phyloP scores from a whole-genome alignment of 164 flowering plant genomes.

The Tetracentron sinense region DNA sequence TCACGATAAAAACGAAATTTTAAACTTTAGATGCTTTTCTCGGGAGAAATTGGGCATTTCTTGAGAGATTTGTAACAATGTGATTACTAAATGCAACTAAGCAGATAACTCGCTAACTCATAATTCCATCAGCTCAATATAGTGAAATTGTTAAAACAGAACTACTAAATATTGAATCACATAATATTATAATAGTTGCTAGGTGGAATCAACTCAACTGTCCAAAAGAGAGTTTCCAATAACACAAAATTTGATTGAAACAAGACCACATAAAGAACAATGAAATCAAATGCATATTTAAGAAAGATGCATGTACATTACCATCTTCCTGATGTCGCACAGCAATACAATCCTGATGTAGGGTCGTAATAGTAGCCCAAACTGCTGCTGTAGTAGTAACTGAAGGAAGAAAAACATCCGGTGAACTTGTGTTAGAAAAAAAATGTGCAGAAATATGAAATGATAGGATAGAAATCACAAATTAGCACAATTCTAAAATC shows the following conservation, averaged over 20 bases:
- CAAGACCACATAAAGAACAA: background rate
- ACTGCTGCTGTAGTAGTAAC: constrained; percentile 92
- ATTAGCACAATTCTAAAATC: background rate
- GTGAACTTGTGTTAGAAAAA: background rate
- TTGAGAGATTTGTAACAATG: no score
- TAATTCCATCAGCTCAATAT: no score
- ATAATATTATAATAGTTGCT: no score
- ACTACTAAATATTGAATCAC: no score
- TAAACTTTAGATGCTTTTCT: no score
- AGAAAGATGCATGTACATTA: constrained; percentile 22
- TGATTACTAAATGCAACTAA: no score
- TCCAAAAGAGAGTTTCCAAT: background rate
- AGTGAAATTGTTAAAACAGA: no score
- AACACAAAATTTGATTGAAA: background rate
- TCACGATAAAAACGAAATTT: no score
- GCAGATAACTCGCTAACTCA: no score
- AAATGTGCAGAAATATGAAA: background rate
- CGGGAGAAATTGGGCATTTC: no score
- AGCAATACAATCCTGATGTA: constrained; percentile 65
- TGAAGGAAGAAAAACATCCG: constrained; percentile 24
- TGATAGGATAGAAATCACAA: background rate
- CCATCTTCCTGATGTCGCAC: constrained; percentile 85
- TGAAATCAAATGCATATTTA: background rate
- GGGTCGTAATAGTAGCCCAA: constrained; percentile 90
- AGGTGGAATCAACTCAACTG: no score